These are phyloP conservation scores for Piedraia hortae DNA, from an alignment of 2,329 filamentous ascomycete species.

Conservation along the genomic window DNA sequence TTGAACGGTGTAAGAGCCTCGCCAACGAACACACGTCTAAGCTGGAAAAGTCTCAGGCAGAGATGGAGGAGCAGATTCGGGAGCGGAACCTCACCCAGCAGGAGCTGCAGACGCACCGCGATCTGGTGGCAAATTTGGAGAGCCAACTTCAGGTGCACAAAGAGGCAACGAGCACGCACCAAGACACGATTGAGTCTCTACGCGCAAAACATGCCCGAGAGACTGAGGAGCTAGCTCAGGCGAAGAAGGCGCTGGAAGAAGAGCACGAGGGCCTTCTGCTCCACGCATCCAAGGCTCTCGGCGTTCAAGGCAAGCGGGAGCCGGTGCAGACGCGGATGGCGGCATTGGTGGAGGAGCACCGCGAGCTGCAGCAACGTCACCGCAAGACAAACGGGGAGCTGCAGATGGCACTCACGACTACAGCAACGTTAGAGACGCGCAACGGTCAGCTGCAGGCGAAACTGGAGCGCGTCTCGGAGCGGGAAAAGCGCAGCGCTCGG, in stretches of 20 bases:
- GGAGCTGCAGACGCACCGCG: conserved; percentile 23
- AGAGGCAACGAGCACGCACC: conserved; percentile 24
- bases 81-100: conserved; percentile 26
- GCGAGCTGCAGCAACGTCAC: conserved; percentile 16
- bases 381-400: conserved; percentile 18
- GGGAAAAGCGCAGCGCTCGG: conserved; percentile 74
- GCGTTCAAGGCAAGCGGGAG: conserved; percentile 27
- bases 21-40: conserved; percentile 40
- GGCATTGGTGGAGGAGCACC: conserved; percentile 18
- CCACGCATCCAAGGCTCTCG: conserved; percentile 34
- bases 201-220: conserved; percentile 26
- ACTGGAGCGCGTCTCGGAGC: conserved; percentile 27
- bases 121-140: conserved; percentile 27
- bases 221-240: conserved; percentile 32
- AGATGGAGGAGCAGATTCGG: conserved; percentile 33
- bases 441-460: conserved; percentile 22
- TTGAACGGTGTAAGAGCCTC: conserved; percentile 54
- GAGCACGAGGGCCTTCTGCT: conserved; percentile 19
- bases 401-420: conserved; percentile 14
- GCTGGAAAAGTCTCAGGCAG: conserved; percentile 46
- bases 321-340: conserved; percentile 18
- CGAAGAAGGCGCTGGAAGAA: conserved; percentile 18
- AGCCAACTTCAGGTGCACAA: conserved; percentile 29
- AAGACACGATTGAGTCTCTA: conserved; percentile 24
- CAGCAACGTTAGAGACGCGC: conserved; percentile 16